phyloP scores from a whole-genome alignment of 768 basidiomycete species.

The Mycena galopus region DNA sequence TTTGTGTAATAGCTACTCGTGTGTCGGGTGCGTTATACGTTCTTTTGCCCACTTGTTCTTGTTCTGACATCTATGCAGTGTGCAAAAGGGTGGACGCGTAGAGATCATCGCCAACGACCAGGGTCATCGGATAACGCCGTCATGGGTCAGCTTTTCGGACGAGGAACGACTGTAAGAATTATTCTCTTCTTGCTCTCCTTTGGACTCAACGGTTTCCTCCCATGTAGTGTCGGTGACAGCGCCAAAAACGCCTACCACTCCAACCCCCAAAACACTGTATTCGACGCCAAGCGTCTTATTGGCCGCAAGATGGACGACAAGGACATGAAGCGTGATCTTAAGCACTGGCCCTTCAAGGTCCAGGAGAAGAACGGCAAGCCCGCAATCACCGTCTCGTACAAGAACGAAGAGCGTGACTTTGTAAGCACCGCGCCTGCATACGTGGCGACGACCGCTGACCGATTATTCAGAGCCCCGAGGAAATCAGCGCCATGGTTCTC shows the following conservation, averaged over 20 bases:
- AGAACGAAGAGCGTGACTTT: constrained; percentile 84
- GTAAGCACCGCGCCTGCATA: constrained; percentile 60
- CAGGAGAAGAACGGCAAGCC: constrained; percentile 87
- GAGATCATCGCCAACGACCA: constrained; percentile 94
- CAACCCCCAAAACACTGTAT: constrained; percentile 94
- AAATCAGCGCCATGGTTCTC: constrained; percentile 96
- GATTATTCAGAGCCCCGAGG: constrained; percentile 84
- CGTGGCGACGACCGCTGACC: constrained; percentile 1
- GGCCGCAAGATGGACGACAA: constrained; percentile 87
- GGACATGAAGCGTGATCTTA: constrained; percentile 85
- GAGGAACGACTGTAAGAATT: constrained; percentile 77
- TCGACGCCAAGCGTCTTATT: constrained; percentile 96
- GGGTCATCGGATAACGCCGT: constrained; percentile 90
- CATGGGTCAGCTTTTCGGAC: constrained; percentile 86
- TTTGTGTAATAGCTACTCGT: constrained; percentile 79
- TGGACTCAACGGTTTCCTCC: constrained; percentile 35
- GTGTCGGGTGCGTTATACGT: constrained; percentile 81
- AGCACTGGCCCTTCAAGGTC: constrained; percentile 93
- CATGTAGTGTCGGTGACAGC: constrained; percentile 83
- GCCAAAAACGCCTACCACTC: constrained; percentile 97
- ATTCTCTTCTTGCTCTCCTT: neutral
- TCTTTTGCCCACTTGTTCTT: neutral
- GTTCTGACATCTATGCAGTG: constrained; percentile 56
- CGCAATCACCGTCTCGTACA: constrained; percentile 81
- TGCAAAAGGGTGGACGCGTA: constrained; percentile 87